phyloP scores from a whole-genome alignment of 2,329 filamentous ascomycete genomes.

The Microcyclosporella mali region DNA sequence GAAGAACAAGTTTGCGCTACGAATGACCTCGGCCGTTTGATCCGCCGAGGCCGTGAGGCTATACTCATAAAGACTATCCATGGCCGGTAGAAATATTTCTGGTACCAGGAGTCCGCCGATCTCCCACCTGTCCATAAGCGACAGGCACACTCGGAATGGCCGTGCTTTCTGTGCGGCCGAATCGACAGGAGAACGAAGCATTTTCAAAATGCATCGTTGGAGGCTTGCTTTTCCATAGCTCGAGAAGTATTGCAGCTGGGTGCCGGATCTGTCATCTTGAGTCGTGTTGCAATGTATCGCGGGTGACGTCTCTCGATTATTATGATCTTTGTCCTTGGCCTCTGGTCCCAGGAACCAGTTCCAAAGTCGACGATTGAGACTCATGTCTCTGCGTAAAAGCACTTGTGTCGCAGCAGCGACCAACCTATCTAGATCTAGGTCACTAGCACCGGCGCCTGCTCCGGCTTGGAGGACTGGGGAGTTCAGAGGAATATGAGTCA shows the following conservation, averaged over 20 bases:
- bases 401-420: slow-evolving; percentile 80
- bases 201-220: slow-evolving; percentile 65
- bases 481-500: slow-evolving; percentile 80
- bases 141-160: slow-evolving; percentile 86
- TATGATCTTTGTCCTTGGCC: slow-evolving; percentile 32
- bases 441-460: slow-evolving; percentile 37
- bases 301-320: slow-evolving; percentile 19
- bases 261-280: slow-evolving; percentile 49
- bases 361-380: slow-evolving; percentile 90
- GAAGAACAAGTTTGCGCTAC: slow-evolving; percentile 92
- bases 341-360: slow-evolving; percentile 88
- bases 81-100: slow-evolving; percentile 77
- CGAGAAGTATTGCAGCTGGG: slow-evolving; percentile 65
- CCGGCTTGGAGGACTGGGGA: slow-evolving; percentile 72
- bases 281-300: slow-evolving; percentile 29
- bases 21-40: slow-evolving; percentile 78
- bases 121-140: slow-evolving; percentile 97
- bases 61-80: slow-evolving; percentile 73
- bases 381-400: slow-evolving; percentile 89
- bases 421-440: slow-evolving; percentile 72
- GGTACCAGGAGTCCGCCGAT: slow-evolving; percentile 86
- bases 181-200: slow-evolving; percentile 57
- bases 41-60: slow-evolving; percentile 59
- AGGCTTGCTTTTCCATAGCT: slow-evolving; percentile 69
- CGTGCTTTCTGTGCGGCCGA: slow-evolving; percentile 65